Evolutionary conservation across 306 rosid genomes (phyloP), one percentile per base, ranked within the genome.

Genomic region (Citrullus mucosospermus): DNA sequence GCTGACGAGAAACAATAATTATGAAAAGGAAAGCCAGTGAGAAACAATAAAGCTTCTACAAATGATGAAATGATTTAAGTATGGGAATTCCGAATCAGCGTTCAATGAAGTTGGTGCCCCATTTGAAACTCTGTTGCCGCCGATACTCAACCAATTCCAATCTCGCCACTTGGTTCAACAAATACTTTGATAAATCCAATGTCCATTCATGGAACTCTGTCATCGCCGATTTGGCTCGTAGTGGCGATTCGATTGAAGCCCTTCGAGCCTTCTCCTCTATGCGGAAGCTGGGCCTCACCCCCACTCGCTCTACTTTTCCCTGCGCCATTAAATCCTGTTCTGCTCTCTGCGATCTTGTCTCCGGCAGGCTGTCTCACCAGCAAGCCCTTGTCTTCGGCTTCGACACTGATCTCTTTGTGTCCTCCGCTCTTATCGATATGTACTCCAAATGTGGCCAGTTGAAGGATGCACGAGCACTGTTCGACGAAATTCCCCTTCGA

Each of bases 261-360:
- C 93, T 93, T 57, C 78, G 87, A 9, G 97, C 97, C n/a, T 91
- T 93, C 81, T 86, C 81, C 5, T 90, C 90, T 25, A 83, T 89
- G 96, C 96, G 97, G 7, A 93, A 81, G 89, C 96, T 90, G 43
- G 88, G 88, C 57, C 90, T 93, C 61, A 53, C 28, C 30, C 97
- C 96, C 32, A 87, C 79, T 81, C 91, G 90, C 77, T 88, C 93
- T 82, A 76, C 93, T 25, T 88, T 91, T 72, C 98, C 97, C 13
- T 90, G 97, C 80, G 78, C 96, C 85, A 80, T 91, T 75, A 93
- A 93, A 79, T 90, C 98, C 18, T 93, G 96, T 46, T 88, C 98
- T 6, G 83, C 96, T 6, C 83, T 93, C 76, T 82, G 51, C 56
- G 97, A 93, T 61, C 88, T 93, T 77, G 82, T 82, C 34, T 80